Base-by-base conservation (phyloP, 495 filamentous ascomycete genomes). In the Penicillium argentinense region DNA sequence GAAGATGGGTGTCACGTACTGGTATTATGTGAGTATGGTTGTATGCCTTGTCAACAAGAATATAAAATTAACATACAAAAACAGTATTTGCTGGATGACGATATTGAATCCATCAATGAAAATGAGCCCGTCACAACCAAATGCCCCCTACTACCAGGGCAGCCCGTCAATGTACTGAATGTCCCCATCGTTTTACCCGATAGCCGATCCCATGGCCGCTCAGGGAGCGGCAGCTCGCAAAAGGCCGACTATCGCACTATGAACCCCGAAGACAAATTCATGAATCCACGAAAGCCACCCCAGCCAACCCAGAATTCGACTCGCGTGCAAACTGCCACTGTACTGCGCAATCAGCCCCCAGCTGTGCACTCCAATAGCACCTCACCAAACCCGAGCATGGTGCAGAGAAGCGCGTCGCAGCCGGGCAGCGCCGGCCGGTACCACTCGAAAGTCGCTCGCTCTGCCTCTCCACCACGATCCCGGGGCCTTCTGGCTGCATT, bases 1-100 rank as follows among this genome's bases (percentile, higher is more conserved):
- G 45, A 93, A 87, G 65, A 93, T 93, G 87, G 91, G 90, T 21
- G 82, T 83, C n/a, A 90, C 82, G 7, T 96, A 96, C 68, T 95
- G 91, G 79, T 96, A 95, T 72, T 95, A 91, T 69, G 89, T 93
- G 68, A 69, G 89, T 62, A 32, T 19, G 11, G 11, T 39, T 9
- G 22, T 39, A 6, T 24, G 18, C n/a, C 24, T 36, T n/a, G 42
- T n/a, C 12, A 19, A 2, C 22, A 14, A 37, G 25, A 9, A 24
- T 19, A 13, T 29, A 5, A 17, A 26, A 34, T 40, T 25, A 46
- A 46, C 58, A 48, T 6, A 41, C 44, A 37, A 48, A 25, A 42
- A 44, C 54, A 95, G 88, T 96, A 95, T 60, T 76, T 87, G 55
- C 57, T 95, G 28, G 83, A 95, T 64, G 82, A 84, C 41, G 80